A percentile compares a stretch with the other conserved stretches of the same genome.
These are phyloP conservation scores for Cercospora janseana DNA, from an alignment of 2,329 filamentous ascomycete genomes.

Conservation along the genomic window DNA sequence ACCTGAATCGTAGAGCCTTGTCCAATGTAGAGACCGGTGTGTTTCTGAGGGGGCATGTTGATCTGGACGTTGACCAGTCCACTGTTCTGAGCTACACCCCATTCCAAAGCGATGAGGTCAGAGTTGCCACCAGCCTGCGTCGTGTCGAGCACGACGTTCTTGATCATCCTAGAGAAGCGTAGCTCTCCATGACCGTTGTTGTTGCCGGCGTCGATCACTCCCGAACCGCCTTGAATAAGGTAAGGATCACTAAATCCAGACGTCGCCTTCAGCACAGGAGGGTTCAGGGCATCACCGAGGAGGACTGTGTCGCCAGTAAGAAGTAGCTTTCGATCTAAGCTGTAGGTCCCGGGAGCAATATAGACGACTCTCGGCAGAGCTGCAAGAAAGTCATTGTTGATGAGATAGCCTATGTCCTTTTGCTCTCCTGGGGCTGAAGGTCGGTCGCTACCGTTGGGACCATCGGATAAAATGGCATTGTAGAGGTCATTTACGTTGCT, in stretches of 20 bases:
- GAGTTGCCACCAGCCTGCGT: slow-evolving; percentile 16
- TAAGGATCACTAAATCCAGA: slow-evolving; percentile 18
- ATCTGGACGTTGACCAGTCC: slow-evolving; percentile 30
- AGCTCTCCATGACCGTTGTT: slow-evolving; percentile 13
- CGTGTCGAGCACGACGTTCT: slow-evolving; percentile 29
- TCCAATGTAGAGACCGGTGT: slow-evolving; percentile 31
- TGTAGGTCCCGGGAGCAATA: slow-evolving; percentile 29
- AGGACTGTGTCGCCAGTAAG: slow-evolving; percentile 85
- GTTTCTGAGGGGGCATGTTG: slow-evolving; percentile 38
- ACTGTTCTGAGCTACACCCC: slow-evolving; percentile 30
- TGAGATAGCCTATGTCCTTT: neutral
- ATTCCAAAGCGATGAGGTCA: slow-evolving; percentile 24
- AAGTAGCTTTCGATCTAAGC: slow-evolving; percentile 67
- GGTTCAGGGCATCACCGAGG: slow-evolving; percentile 69
- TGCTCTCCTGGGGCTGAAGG: neutral
- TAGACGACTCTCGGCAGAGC: slow-evolving; percentile 54
- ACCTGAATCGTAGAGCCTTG: slow-evolving; percentile 33
- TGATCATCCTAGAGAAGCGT: slow-evolving; percentile 19
- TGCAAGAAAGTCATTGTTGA: slow-evolving; percentile 17
- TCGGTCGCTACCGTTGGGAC: slow-evolving; percentile 16
- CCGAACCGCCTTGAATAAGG: slow-evolving; percentile 25
- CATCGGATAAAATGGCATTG: neutral
- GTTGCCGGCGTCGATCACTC: neutral
- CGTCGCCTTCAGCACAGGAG: slow-evolving; percentile 65
- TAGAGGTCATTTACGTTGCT: slow-evolving; percentile 1